Base-by-base conservation (phyloP, 2,329 filamentous ascomycete genomes). In the Penicillium thymicola region DNA sequence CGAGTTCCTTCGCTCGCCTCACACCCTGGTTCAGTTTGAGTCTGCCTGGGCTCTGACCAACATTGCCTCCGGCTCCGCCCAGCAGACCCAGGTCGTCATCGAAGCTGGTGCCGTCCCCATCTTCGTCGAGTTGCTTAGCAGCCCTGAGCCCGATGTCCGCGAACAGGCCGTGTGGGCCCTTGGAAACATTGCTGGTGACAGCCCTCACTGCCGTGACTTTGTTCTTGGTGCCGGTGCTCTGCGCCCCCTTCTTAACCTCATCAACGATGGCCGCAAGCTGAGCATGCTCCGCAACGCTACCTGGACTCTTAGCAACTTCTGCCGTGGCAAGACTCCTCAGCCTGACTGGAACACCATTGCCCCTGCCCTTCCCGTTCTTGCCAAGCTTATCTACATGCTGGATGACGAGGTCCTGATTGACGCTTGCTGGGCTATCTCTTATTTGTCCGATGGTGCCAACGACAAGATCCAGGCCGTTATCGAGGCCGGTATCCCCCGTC, bases 401-500 rank as follows among this genome's bases (percentile, higher is more conserved):
- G 94, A 99, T 72, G 94, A 99, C 67, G 94, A 99, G 76, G 94
- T 99, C 57, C 81, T 99, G 59, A 99, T 99, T 70, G 94, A 99
- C 76, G 94, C 94, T 58, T 99, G 94, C 86, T 99, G 94, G 94
- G 94, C 94, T 60, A 97, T 99, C 71, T 97, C 93, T 0, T 99
- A 99, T 73, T 86, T 99, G 21, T 97, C 94, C 3, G 94, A 99
- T 76, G 94, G 94, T 42, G 90, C 92, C 69, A 99, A 99, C 75
- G 94, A 99, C 72, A 99, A 99, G 82, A 99, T 99, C 63, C 94
- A 99, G 78, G 93, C 94, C 45, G 94, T 99, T 54, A 97, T 99
- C 69, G 94, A 99, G 79, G 94, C 93, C 43, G 93, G 94, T 65
- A 99, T 99, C 62, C 94, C 94, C 60, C 92, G 94, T 64, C 89